Percentiles rank a stretch among this genome's conserved stretches.
These are phyloP conservation scores for Lactarius sanguifluus DNA, from an alignment of 768 basidiomycete genomes.

Conservation along the genomic window DNA sequence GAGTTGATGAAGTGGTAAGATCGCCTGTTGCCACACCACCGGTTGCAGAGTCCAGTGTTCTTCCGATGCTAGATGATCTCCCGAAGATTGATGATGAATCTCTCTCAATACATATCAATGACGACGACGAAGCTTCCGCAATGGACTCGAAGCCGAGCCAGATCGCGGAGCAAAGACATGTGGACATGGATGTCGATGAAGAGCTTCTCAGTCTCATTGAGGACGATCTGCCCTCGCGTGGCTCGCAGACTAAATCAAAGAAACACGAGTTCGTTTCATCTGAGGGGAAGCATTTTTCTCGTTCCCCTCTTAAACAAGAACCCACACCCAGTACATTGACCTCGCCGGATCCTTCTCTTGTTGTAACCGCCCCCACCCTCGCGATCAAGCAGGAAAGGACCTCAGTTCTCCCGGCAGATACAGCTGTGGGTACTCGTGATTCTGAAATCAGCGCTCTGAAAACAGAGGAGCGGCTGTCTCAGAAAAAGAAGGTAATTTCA, in stretches of 20 bases:
- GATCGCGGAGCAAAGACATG: conserved; percentile 33
- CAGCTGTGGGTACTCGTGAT: conserved; percentile 10
- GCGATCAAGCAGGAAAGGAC: conserved; percentile 42
- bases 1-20: background rate
- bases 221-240: conserved; percentile 33
- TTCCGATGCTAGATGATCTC: background rate
- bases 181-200: conserved; percentile 58
- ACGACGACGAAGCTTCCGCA: conserved; percentile 8
- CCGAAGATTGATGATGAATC: background rate
- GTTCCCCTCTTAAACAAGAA: conserved; percentile 13
- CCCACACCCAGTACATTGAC: conserved; percentile 16
- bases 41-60: background rate
- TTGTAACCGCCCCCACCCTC: conserved; percentile 19
- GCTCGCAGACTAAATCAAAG: conserved; percentile 25
- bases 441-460: conserved; percentile 19
- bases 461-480: conserved; percentile 27
- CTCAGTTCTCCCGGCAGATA: conserved; percentile 53
- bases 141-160: conserved; percentile 5
- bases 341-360: conserved; percentile 22
- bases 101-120: conserved; percentile 6
- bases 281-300: conserved; percentile 11
- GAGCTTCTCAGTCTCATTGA: conserved; percentile 72
- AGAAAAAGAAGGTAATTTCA: conserved; percentile 33
- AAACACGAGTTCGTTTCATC: conserved; percentile 7
- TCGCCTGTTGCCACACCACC: background rate